Evolutionary conservation across 2,329 filamentous ascomycete genomes (phyloP), one percentile per base, ranked within the genome.

Genomic region (Pochonia chlamydosporia): DNA sequence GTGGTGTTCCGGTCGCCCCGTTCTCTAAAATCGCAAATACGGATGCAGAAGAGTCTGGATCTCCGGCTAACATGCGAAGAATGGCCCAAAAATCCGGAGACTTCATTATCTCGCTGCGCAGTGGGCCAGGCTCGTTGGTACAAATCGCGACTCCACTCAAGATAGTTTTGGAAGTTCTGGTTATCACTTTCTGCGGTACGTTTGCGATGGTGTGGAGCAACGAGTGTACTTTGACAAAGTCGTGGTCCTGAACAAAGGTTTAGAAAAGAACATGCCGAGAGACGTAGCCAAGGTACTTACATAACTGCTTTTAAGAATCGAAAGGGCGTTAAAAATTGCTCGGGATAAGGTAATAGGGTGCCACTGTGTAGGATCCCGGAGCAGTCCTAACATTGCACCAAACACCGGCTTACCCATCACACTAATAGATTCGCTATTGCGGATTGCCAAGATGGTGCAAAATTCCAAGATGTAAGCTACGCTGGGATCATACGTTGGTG

Each of bases 31-130:
- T 87, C 46, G 86, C 82, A 63, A 97, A 97, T 0, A 95, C 90
- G 14, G 84, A 76, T 1, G 84, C 75, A 2, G 89, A 87, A 23
- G 86, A 84, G 45, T 88, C 84, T 3, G 81, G 70, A 51, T 85
- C 79, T 21, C 75, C 73, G 40, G 88, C 82, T 16, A 99, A 72
- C 26, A 82, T 79, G 51, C 89, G 84, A 44, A 99, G 73, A 13
- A 96, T 87, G 5, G 86, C 85, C 93, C 93, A 99, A 65, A 99
- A 97, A 61, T 99, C 93, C 0, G 93, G 93, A 16, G 92, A 97
- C 13, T 89, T 92, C 68, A 95, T 95, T 56, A 97, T 87, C 68
- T 97, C 92, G 56, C 88, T 96, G 48, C 89, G 83, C 24, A 99
- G 72, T 11, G 87, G 82, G 23, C 84, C 83, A 1, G 89, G 82